Evolutionary conservation across 2,329 filamentous ascomycete genomes (phyloP).

Genomic region (Microsporum audouinii): DNA sequence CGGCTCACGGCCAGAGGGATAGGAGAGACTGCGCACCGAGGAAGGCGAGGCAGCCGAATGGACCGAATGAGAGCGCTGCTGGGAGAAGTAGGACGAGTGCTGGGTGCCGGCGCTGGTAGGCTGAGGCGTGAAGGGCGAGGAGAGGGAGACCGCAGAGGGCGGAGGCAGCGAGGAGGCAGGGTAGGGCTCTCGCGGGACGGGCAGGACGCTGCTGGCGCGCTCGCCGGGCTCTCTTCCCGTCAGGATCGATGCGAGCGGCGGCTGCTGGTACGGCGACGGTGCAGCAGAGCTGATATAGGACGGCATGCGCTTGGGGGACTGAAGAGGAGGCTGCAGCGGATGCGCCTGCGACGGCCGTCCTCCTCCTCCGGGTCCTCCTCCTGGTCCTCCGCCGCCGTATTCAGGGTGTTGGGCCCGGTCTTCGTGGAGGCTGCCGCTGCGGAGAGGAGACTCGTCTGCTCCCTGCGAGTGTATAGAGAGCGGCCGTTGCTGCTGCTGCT

Average conservation of each 20-base stretch:
- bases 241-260: constrained; percentile 21
- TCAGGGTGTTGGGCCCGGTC: constrained; percentile 4
- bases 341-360: constrained; percentile 29
- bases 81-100: constrained; percentile 29
- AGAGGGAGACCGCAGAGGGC: constrained; percentile 20
- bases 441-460: not conserved
- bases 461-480: constrained; percentile 1
- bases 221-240: constrained; percentile 19
- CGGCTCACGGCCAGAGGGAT: constrained; percentile 8
- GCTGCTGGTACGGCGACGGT: constrained; percentile 33
- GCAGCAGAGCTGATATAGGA: constrained; percentile 24
- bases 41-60: constrained; percentile 13
- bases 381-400: not conserved
- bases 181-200: constrained; percentile 25
- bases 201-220: constrained; percentile 18
- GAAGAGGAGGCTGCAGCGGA: constrained; percentile 35
- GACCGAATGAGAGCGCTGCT: constrained; percentile 13
- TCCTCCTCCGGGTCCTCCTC: not conserved
- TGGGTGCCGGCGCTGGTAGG: constrained; percentile 25
- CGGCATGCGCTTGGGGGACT: constrained; percentile 34
- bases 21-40: constrained; percentile 12
- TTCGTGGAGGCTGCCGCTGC: constrained; percentile 4
- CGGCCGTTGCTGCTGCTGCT: constrained; percentile 18
- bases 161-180: constrained; percentile 17
- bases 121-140: constrained; percentile 32